A percentile compares a stretch with the other conserved stretches of the same genome.
These are phyloP conservation scores for Daldinia caldariorum DNA, from an alignment of 495 filamentous ascomycete genomes.

Conservation along the genomic window DNA sequence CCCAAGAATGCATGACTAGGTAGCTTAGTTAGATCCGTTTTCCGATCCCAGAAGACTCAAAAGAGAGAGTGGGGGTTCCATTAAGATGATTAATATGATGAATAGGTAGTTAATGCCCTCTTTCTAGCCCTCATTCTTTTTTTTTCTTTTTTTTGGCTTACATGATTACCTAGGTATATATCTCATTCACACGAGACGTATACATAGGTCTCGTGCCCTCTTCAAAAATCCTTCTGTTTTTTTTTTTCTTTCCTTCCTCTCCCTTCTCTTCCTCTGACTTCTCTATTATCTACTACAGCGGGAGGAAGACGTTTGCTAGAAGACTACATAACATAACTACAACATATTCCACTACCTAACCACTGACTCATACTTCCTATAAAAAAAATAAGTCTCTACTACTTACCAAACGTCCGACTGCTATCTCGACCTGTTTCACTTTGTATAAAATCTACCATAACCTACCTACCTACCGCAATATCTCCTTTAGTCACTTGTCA, in stretches of 20 bases:
- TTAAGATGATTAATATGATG: background rate
- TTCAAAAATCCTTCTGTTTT: background rate
- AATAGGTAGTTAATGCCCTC: background rate
- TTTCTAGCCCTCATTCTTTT: background rate
- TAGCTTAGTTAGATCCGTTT: constrained; percentile 26
- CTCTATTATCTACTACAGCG: constrained; percentile 17
- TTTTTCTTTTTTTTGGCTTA: background rate
- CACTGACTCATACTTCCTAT: constrained; percentile 2
- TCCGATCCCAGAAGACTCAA: background rate
- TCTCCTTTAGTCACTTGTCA: constrained; percentile 4
- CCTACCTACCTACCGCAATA: background rate
- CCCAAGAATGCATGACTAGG: constrained; percentile 7
- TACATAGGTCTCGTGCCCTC: constrained; percentile 36
- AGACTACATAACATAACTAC: constrained; percentile 7
- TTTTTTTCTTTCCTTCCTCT: background rate
- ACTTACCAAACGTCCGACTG: constrained; percentile 25
- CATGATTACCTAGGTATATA: background rate
- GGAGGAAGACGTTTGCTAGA: constrained; percentile 30
- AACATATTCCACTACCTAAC: constrained; percentile 1
- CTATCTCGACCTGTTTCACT: background rate
- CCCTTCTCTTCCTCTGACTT: constrained; percentile 4
- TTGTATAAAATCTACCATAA: constrained; percentile 1
- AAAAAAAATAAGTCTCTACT: constrained; percentile 3
- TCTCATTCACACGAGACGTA: constrained; percentile 14
- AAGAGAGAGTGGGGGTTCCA: constrained; percentile 5